Evolutionary conservation across 306 rosid genomes (phyloP), one percentile per base, ranked within the genome.

Genomic region (Trifolium subterraneum): DNA sequence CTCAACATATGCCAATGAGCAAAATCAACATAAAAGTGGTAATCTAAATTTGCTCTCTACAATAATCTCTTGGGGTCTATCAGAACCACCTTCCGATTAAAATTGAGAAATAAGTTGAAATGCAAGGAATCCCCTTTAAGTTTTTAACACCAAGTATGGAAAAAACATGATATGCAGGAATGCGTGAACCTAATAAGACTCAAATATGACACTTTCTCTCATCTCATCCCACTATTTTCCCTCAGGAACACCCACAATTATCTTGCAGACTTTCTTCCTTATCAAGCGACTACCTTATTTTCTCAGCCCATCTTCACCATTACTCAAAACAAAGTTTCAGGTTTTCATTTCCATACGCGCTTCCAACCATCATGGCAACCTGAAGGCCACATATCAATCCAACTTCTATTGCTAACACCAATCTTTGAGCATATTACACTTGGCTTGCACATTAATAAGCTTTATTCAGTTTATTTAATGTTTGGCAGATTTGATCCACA

Each of bases 1-100:
- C 64, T 59, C 7, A 59, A 60, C 68, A 47, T 60, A 19, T 58
- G 51, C 27, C 41, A 48, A 36, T 4, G 22, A 59, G 29, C 60
- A 72, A 54, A 36, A 35, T 18, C 36, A 65, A 42, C 5, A 6
- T 51, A 1, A 4, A 41, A 41, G 47, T 41, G 4, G 47, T 11
- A 41, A 41, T 29, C 33, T 29, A 29, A 29, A 29, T 29, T 29
- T 29, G 7, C 4, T 29, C 33, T 29, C 33, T 29, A 29, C 4
- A 29, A 4, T 29, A 29, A 29, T 29, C 33, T 29, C 33, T 29
- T 4, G 33, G 5, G 33, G 33, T 29, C 33, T 29, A 29, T 29
- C 33, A 29, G 33, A 29, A 29, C 33, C 6, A 29, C 33, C 33
- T 29, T 29, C 33, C 33, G 4, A 29, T 29, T 29, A 29, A 29